A percentile compares a stretch with the other conserved stretches of the same genome.
Evolutionary conservation across 169 alveolate genomes (phyloP).

Genomic region (Plasmodium vivax): DNA sequence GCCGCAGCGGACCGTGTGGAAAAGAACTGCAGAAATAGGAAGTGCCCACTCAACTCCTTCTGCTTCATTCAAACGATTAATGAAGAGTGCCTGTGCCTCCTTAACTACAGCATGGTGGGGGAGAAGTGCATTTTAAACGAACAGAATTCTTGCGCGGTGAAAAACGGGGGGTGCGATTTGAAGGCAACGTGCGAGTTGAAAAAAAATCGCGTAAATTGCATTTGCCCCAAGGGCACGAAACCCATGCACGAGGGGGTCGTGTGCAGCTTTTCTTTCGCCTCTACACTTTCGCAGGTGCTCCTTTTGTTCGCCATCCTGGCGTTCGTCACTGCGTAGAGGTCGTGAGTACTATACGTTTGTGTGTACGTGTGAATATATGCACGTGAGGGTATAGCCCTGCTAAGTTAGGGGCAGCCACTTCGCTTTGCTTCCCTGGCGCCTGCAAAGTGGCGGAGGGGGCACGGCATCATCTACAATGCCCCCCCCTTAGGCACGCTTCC

Average conservation of each 20-base stretch:
- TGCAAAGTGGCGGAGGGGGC: background rate
- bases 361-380: background rate
- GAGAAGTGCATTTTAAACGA: background rate
- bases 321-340: background rate
- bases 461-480: background rate
- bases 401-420: background rate
- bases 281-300: background rate
- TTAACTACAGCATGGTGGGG: conserved; percentile 14
- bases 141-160: conserved; percentile 1
- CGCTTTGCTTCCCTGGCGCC: background rate
- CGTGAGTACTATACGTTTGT: background rate
- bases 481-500: background rate
- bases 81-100: conserved; percentile 18
- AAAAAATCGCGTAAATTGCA: background rate
- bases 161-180: conserved; percentile 27
- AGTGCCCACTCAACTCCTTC: conserved; percentile 16
- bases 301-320: background rate
- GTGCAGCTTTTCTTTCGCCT: conserved; percentile 2
- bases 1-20: background rate
- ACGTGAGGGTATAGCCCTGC: background rate
- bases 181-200: conserved; percentile 6
- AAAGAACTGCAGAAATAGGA: background rate
- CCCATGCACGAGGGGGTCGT: conserved; percentile 25
- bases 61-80: background rate
- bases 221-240: conserved; percentile 16